These are phyloP conservation scores for Cardiospermum halicacabum DNA, from an alignment of 345 rosid species.

Conservation along the genomic window DNA sequence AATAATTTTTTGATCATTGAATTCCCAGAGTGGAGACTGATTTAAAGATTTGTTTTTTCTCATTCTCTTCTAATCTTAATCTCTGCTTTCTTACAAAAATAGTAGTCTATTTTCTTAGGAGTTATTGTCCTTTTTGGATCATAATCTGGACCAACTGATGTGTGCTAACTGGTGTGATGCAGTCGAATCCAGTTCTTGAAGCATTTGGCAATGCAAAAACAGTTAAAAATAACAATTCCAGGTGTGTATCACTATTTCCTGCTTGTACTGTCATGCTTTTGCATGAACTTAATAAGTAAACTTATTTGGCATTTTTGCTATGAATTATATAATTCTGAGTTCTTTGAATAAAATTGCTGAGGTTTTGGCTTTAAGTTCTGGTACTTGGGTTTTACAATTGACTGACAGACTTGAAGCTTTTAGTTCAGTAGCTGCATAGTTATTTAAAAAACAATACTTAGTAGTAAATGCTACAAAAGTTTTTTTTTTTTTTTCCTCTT, in stretches of 20 bases:
- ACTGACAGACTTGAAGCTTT: neutral
- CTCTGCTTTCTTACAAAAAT: neutral
- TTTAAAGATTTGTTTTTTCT: neutral
- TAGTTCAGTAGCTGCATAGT: neutral
- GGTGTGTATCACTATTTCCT: slow-evolving; percentile 40
- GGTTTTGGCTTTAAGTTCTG: neutral
- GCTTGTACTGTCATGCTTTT: neutral
- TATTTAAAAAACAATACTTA: neutral
- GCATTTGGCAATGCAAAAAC: slow-evolving; percentile 98
- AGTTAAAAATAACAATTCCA: slow-evolving; percentile 80
- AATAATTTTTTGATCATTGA: neutral
- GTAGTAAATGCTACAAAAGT: neutral
- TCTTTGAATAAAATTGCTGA: neutral
- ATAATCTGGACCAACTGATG: slow-evolving; percentile 4
- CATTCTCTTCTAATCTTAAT: neutral
- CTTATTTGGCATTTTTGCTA: neutral
- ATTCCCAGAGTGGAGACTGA: slow-evolving; percentile 2
- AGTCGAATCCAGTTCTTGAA: slow-evolving; percentile 96
- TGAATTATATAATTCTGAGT: neutral
- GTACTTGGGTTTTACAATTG: slow-evolving; percentile 6
- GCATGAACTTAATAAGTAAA: neutral
- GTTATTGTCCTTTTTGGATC: slow-evolving; percentile 1
- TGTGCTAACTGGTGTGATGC: slow-evolving; percentile 32
- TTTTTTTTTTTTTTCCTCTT: neutral
- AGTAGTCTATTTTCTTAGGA: slow-evolving; percentile 2